Percentiles rank a stretch among this genome's conserved stretches.
phyloP scores from a whole-genome alignment of 192 early-diverging fungal species.

The Coemansia umbellata region DNA sequence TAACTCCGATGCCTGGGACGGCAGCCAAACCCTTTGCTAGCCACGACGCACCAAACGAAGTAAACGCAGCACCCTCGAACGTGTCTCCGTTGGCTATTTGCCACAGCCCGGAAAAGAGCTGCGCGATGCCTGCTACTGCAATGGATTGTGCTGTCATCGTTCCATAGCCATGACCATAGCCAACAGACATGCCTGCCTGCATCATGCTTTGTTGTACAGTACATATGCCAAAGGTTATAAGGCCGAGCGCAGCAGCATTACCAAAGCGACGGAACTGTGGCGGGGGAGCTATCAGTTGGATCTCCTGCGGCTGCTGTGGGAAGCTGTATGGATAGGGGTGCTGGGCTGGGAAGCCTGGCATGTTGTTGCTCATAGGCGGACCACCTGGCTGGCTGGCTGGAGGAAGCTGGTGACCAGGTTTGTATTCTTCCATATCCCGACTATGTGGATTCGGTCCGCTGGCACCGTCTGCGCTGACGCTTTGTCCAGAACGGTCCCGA shows the following conservation, averaged over 20 bases:
- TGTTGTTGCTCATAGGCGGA: too few relatives aligned
- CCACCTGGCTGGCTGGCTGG: too few relatives aligned
- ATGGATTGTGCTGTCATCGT: slow-evolving; percentile 31
- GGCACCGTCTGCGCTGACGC: too few relatives aligned
- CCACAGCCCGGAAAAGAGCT: slow-evolving; percentile 37
- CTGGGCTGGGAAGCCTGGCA: too few relatives aligned
- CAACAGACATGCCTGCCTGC: slow-evolving; percentile 42
- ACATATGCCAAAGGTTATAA: slow-evolving; percentile 45
- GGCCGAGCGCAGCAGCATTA: slow-evolving; percentile 40
- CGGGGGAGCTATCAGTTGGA: slow-evolving; percentile 41
- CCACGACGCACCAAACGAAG: slow-evolving; percentile 45
- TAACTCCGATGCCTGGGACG: slow-evolving; percentile 27
- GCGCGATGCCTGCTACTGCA: slow-evolving; percentile 35
- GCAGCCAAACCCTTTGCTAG: slow-evolving; percentile 34
- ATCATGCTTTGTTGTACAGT: slow-evolving; percentile 48
- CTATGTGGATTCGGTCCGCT: too few relatives aligned
- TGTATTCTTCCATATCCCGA: too few relatives aligned
- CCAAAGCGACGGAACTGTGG: slow-evolving; percentile 49
- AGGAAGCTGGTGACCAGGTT: too few relatives aligned
- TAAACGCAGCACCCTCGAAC: slow-evolving; percentile 47
- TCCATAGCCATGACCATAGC: slow-evolving; percentile 33
- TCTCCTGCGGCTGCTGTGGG: slow-evolving; percentile 14
- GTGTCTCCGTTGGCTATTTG: slow-evolving; percentile 51
- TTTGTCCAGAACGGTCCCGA: too few relatives aligned
- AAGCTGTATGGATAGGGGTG: neutral